Percentiles rank a stretch among this genome's conserved stretches.
Conservation (phyloP, 2,329 filamentous ascomycete genomes). For the Amesomyces nigricolor region DNA sequence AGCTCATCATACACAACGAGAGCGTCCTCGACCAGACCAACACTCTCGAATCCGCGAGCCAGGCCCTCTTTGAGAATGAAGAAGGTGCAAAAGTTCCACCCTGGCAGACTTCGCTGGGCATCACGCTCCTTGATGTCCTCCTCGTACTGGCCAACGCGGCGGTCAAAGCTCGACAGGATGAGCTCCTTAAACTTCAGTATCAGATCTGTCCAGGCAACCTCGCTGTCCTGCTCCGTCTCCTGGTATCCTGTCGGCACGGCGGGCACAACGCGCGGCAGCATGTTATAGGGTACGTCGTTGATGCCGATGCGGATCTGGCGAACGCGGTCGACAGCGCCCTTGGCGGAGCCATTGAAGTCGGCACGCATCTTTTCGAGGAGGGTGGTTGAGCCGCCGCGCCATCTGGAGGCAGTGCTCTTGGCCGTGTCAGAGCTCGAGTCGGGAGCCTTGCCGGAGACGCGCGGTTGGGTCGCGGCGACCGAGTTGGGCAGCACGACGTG, state of each 20-base stretch:
- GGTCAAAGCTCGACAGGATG: constrained; percentile 85
- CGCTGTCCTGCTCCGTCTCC: constrained; percentile 71
- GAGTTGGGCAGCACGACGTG: constrained; percentile 90
- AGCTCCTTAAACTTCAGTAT: constrained; percentile 79
- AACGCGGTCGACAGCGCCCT: constrained; percentile 68
- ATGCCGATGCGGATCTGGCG: constrained; percentile 77
- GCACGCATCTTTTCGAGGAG: constrained; percentile 83
- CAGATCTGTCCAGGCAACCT: constrained; percentile 77
- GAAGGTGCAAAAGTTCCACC: constrained; percentile 99
- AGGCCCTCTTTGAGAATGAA: constrained; percentile 96
- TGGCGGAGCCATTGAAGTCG: constrained; percentile 77
- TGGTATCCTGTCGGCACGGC: constrained; percentile 58
- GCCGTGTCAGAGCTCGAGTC: constrained; percentile 49
- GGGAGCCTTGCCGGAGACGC: constrained; percentile 50
- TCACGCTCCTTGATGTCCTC: constrained; percentile 96
- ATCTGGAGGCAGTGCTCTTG: constrained; percentile 55
- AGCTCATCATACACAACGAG: constrained; percentile 93
- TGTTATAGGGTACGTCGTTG: constrained; percentile 61
- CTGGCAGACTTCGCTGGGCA: constrained; percentile 75
- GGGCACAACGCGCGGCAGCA: constrained; percentile 57
- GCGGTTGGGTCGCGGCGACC: constrained; percentile 69
- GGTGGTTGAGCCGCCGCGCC: constrained; percentile 73
- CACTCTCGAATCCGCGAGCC: constrained; percentile 89
- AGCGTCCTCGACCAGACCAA: constrained; percentile 92
- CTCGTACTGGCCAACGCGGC: constrained; percentile 88